Conservation (phyloP, 2,329 filamentous ascomycete genomes). For the Aspergillus brunneoviolaceus region DNA sequence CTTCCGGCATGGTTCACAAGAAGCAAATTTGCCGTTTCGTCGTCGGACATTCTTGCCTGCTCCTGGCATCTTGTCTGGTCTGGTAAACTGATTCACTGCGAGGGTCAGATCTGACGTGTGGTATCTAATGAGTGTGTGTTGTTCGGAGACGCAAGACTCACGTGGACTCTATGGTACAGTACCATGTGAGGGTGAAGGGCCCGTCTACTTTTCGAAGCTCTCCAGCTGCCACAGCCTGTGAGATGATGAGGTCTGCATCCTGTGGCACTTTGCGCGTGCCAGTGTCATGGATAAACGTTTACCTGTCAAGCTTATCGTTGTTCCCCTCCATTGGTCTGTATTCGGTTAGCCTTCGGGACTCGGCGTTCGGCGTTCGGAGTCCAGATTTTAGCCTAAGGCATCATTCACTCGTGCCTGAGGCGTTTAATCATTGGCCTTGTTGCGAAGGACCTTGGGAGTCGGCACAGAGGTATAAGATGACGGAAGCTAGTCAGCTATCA, state of each 20-base stretch:
- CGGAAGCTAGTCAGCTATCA: no score
- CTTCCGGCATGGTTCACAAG: conserved; percentile 34
- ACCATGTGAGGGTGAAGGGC: no score
- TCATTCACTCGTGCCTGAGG: not conserved
- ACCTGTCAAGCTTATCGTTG: not conserved
- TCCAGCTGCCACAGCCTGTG: no score
- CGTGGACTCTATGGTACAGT: no score
- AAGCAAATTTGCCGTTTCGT: conserved; percentile 33
- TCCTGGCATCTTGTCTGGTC: not conserved
- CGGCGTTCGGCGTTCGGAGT: conserved; percentile 8
- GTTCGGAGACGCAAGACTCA: not conserved
- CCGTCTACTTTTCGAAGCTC: no score
- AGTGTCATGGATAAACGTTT: not conserved
- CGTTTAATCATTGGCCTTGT: not conserved
- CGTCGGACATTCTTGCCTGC: conserved; percentile 20
- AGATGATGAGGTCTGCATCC: no score
- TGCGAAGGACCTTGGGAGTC: not conserved
- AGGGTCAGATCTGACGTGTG: not conserved
- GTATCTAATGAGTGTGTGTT: not conserved
- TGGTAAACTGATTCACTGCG: not conserved
- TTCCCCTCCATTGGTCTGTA: not conserved
- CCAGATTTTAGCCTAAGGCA: not conserved
- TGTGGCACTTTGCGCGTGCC: no score
- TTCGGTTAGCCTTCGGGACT: not conserved
- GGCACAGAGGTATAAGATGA: no score